phyloP scores from a whole-genome alignment of 306 rosid species.

The Trifolium fragiferum region DNA sequence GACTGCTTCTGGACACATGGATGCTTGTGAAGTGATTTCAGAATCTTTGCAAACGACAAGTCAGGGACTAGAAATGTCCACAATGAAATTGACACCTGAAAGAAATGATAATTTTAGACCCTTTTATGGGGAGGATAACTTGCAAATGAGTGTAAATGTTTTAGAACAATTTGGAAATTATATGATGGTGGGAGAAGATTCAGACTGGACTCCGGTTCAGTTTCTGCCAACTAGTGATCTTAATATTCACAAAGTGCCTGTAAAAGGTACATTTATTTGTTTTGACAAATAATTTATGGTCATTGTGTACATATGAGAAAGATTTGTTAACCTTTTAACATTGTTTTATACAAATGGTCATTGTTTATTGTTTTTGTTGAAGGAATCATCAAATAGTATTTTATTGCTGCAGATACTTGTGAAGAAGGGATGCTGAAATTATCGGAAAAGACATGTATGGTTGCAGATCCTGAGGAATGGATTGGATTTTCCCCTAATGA shows the following conservation, averaged over 20 bases:
- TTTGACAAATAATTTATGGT: background rate
- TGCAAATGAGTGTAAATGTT: too few relatives aligned
- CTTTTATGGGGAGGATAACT: too few relatives aligned
- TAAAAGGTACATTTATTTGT: slow-evolving; percentile 9
- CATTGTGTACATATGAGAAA: background rate
- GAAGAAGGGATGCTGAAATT: slow-evolving; percentile 4
- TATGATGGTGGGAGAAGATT: too few relatives aligned
- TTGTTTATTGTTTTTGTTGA: background rate
- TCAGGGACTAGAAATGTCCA: too few relatives aligned
- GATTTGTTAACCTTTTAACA: background rate
- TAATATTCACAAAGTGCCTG: background rate
- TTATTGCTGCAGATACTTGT: slow-evolving; percentile 24
- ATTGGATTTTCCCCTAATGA: slow-evolving; percentile 5
- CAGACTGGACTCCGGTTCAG: too few relatives aligned
- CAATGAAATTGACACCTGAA: too few relatives aligned
- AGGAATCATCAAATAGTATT: background rate
- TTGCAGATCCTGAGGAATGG: slow-evolving; percentile 25
- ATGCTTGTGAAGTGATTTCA: too few relatives aligned
- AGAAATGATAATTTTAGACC: too few relatives aligned
- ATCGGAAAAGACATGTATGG: background rate
- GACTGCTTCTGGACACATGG: too few relatives aligned
- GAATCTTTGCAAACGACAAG: too few relatives aligned
- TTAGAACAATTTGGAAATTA: too few relatives aligned
- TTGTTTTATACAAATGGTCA: too few relatives aligned
- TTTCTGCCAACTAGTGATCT: background rate